Percentiles rank a stretch among this genome's conserved stretches.
These are phyloP conservation scores for Citrus australasica DNA, from an alignment of 345 rosid species.

Conservation along the genomic window DNA sequence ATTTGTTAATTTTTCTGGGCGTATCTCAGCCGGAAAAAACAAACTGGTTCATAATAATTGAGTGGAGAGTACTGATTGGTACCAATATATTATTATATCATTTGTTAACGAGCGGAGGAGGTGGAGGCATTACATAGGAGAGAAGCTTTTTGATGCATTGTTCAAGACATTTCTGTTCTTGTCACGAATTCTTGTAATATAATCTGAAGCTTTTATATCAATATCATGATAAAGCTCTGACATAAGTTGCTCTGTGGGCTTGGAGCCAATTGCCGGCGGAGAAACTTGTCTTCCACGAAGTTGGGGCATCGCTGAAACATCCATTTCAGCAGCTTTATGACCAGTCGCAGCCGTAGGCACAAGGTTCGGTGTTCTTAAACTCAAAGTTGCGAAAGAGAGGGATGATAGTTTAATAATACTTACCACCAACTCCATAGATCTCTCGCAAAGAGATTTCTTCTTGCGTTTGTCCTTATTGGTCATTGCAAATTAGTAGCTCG, in stretches of 20 bases:
- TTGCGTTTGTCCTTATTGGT: neutral
- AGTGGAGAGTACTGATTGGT: too few relatives aligned
- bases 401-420: too few relatives aligned
- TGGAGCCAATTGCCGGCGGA: neutral
- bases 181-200: conserved; percentile 4
- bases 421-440: conserved; percentile 19
- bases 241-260: neutral
- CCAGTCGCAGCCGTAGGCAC: too few relatives aligned
- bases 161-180: neutral
- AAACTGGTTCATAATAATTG: too few relatives aligned
- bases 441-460: conserved; percentile 20
- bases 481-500: conserved; percentile 6
- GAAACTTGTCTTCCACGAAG: neutral
- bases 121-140: neutral
- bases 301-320: neutral
- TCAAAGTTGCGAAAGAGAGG: too few relatives aligned
- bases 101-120: neutral
- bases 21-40: too few relatives aligned
- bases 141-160: neutral
- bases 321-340: neutral
- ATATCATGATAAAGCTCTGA: conserved; percentile 1
- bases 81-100: too few relatives aligned
- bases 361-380: too few relatives aligned
- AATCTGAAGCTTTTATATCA: conserved; percentile 15
- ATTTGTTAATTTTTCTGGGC: too few relatives aligned